Evolutionary conservation across 345 rosid species (phyloP), one percentile per base, ranked within the genome.

Genomic region (Boechera stricta): DNA sequence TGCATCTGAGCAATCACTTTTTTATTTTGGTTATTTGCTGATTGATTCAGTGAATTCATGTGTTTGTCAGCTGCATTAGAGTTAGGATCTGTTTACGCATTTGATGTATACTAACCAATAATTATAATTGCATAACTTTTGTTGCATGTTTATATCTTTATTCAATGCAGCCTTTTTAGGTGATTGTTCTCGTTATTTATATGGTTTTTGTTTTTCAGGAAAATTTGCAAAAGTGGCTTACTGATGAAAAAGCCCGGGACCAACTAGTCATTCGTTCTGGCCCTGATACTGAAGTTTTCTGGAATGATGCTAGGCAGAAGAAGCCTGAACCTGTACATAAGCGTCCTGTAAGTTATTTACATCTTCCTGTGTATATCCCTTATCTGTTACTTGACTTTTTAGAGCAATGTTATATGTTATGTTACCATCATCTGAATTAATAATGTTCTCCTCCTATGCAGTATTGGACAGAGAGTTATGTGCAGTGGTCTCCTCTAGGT

Each of bases 401-500:
- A 39, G 53, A 41, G 54, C 31, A 72, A 49, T 47, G 29, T 5
- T 51, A 42, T 59, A 32, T 21, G 15, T 38, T 8, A 15, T 66
- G 38, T n/a, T 60, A 0, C 59, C 59, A 9, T 49, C 21, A 77
- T 56, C 71, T 45, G 52, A 55, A 18, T 1, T 52, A 15, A 39
- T 69, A 13, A 29, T 69, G 4, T 75, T 29, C 12, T 79, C 57
- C 60, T 6, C 44, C 29, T 76, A 48, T 55, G 49, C 90, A 95
- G 99, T 89, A 85, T 76, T 95, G 98, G 98, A 95, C 99, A 0
- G 96, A 92, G 67, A 88, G 97, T 73, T 95, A 74, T 82, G 97
- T 95, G 76, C 97, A 92, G 84, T 91, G 98, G 99, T 95, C 99
- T 47, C 94, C 97, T 21, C 83, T 91, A 31, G 99, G 99, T 56